Evolutionary conservation across 2,329 filamentous ascomycete genomes (phyloP), one percentile per base, ranked within the genome.

Genomic region (Acrodontium crateriforme): DNA sequence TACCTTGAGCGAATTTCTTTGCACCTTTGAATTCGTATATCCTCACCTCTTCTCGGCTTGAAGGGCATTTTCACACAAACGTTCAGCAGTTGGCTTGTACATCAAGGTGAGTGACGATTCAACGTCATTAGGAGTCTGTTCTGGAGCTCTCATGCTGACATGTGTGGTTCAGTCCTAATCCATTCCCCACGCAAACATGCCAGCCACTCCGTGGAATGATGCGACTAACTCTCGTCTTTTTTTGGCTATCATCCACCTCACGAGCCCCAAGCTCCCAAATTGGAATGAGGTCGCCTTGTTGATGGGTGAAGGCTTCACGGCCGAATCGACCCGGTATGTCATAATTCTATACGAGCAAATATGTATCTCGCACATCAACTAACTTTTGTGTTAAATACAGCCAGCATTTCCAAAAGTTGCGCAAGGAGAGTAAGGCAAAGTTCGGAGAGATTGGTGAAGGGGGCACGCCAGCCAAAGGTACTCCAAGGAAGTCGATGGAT

Each of bases 381-480:
- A n/a, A 27, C 25, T n/a, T 9, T 9, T 19, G 23, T 13, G 13
- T 14, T 13, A 10, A 18, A 21, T 12, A 16, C 25, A 43, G 41
- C 9, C 39, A 44, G 24, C 38, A 36, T 21, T 44, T 37, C 24
- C 35, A 40, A 16, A 44, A 42, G 27, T 23, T 41, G 10, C 42
- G 45, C 24, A 45, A 47, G 31, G 36, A 36, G 2, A 27, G 24
- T 20, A 38, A 37, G 17, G 37, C 42, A 18, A 29, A 41, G 16
- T 34, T 35, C 22, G 44, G 43, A 16, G 36, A 40, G 23, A 38
- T 37, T 6, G 30, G 27, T 24, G 36, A 37, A 18, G 20, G 32
- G 6, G 28, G 30, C 16, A 28, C 31, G 12, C 21, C 27, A 3
- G 30, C 31, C 17, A 35, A 32, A 17, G 37, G 32, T 11, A 41